Percentiles rank a stretch among this genome's conserved stretches.
These are phyloP conservation scores for Dendrobium catenatum DNA, from an alignment of 106 monocot genomes.

Conservation along the genomic window DNA sequence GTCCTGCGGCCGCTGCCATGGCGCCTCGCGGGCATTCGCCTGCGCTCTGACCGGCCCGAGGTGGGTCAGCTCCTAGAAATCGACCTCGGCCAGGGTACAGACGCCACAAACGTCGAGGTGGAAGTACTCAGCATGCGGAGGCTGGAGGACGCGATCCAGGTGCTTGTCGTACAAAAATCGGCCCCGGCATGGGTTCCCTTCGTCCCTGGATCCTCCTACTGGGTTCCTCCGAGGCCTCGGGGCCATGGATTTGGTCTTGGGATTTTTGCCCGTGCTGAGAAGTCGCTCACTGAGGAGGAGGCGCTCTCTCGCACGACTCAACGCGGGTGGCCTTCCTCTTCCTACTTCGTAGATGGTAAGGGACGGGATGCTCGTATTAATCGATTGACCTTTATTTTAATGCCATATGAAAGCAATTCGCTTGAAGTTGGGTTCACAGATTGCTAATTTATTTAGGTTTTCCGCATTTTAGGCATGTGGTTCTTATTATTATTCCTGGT, in stretches of 20 bases:
- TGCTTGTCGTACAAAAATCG: slow-evolving; percentile 21
- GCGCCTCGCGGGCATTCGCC: slow-evolving; percentile 12
- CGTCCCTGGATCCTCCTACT: slow-evolving; percentile 42
- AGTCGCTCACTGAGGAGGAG: slow-evolving; percentile 33
- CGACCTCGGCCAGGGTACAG: slow-evolving; percentile 23
- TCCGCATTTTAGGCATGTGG: background rate
- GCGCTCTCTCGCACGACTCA: slow-evolving; percentile 12
- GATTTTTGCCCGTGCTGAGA: slow-evolving; percentile 13
- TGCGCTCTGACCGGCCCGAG: slow-evolving; percentile 18
- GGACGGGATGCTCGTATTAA: background rate
- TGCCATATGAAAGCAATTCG: background rate
- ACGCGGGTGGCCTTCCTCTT: slow-evolving; percentile 33
- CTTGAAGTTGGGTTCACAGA: background rate
- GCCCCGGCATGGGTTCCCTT: slow-evolving; percentile 52
- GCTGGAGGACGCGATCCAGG: slow-evolving; percentile 43
- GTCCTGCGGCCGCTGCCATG: background rate
- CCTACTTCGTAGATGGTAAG: slow-evolving; percentile 32
- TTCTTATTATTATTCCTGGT: background rate
- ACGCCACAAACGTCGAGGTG: slow-evolving; percentile 1
- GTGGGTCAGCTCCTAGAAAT: slow-evolving; percentile 38
- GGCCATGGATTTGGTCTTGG: slow-evolving; percentile 19
- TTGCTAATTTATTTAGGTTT: background rate
- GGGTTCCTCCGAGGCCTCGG: slow-evolving; percentile 30
- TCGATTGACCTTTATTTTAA: background rate
- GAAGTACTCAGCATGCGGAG: slow-evolving; percentile 21